Evolutionary conservation across 352 stramenopile genomes (phyloP), one percentile per base, ranked within the genome.

Genomic region (Stramenopiles sp.): DNA sequence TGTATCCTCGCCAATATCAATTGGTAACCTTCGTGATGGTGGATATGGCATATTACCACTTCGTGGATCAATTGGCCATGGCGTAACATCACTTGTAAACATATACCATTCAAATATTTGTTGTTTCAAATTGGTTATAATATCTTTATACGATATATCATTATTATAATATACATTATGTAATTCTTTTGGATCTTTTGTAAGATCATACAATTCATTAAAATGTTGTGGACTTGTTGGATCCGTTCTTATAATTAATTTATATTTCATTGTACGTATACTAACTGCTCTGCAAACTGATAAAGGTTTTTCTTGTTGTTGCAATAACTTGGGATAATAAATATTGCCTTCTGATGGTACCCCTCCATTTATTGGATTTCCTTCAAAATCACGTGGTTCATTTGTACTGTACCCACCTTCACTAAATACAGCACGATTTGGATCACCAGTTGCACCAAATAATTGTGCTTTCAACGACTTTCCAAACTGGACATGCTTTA

Each of bases 141-240:
- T 76, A 7, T 33, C 30, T 1, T 13, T 7, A 33, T 76, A 76
- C 13, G 4, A 13, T 1, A 20, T 4, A 33, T 76, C 65, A 20
- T 80, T 73, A 29, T 32, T 31, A 79, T 79, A 31, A 73, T 80
- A 80, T n/a, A 80, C 13, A 7, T 80, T 80, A 1, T 27, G 80
- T 30, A 80, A 29, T 74, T 80, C 78, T 30, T 63, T 27, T 74
- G 78, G 78, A 7, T 80, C 78, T 1, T 29, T 29, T 65, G 23
- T 23, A 0, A 80, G 7, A 29, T 80, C 78, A 74, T 80, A 80
- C 0, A 80, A 31, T 7, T 80, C 78, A 74, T n/a, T 63, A 74
- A 65, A 74, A 73, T 80, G 78, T 1, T 80, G 69, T n/a, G 30
- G 30, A 31, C 33, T 78, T 1, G 20, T 78, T 23, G 78, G 73